Base-by-base conservation (phyloP, 140 eudicot species). In the Oenanthe javanica region DNA sequence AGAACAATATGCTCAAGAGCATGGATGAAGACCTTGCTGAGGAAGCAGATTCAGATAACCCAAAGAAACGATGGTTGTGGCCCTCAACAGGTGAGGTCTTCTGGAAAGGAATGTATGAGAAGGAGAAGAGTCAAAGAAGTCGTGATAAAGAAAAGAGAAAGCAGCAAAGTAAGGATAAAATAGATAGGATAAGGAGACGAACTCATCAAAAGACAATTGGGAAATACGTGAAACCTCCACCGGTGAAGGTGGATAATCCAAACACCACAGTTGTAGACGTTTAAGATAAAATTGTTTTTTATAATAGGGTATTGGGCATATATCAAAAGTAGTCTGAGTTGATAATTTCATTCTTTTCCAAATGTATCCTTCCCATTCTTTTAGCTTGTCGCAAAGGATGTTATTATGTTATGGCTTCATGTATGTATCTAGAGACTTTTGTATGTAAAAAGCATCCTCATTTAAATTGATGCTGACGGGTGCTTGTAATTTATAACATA, bases 21-120 rank as follows among this genome's bases (percentile, higher is more conserved):
- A 95, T 95, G 97, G 97, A 95, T 50, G 97, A 91, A 84, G 99
- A 92, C 81, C 82, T 95, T 75, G 99, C 99, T 1, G 99, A 95
- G 86, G 97, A 88, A 81, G 87, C 86, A 0, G 99, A 95, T 81
- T 82, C 96, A 0, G 97, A 95, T 82, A 87, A 45, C 57, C 88
- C 84, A 38, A 87, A 83, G 55, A 87, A 78, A 42, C 89, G 86
- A 80, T 89, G 97, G 97, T 54, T 92, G 69, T 95, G 99, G 99
- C 99, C 99, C 21, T 85, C 82, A 5, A 95, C 99, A 0, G 99
- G 99, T 1, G 99, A 95, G 86, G 89, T 95, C 15, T 89, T 85
- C 84, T 95, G 97, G 97, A 91, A 92, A 82, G 99, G 99, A 2
- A 82, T 88, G 38, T 91, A 86, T 67, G 99, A 92, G 27, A 95